phyloP scores from a whole-genome alignment of 495 filamentous ascomycete genomes.

The Penicillium verhagenii region DNA sequence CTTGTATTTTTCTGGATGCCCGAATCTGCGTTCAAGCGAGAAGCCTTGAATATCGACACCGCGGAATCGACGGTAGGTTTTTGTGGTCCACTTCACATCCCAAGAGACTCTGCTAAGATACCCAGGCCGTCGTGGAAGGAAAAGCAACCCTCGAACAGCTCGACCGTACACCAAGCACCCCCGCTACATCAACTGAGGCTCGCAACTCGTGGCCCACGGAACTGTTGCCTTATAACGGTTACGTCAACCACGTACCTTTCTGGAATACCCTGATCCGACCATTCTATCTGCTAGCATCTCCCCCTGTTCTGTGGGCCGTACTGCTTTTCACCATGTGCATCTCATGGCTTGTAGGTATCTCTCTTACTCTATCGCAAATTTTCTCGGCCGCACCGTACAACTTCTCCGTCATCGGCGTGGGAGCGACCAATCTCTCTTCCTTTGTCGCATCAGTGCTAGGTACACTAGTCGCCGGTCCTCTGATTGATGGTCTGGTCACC shows the following conservation, averaged over 20 bases:
- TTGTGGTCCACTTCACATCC: not conserved
- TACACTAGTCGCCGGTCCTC: slow-evolving; percentile 35
- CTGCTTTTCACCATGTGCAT: slow-evolving; percentile 45
- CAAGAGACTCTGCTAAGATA: not conserved
- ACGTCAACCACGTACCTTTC: slow-evolving; percentile 34
- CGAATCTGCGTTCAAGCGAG: slow-evolving; percentile 37
- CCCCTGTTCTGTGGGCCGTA: slow-evolving; percentile 41
- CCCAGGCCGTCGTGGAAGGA: slow-evolving; percentile 16
- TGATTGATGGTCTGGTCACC: slow-evolving; percentile 42
- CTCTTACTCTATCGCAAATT: slow-evolving; percentile 43
- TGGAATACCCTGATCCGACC: slow-evolving; percentile 42
- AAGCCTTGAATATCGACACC: slow-evolving; percentile 39
- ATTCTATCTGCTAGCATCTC: slow-evolving; percentile 42
- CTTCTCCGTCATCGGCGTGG: slow-evolving; percentile 43
- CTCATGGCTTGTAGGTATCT: slow-evolving; percentile 47
- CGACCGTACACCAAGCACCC: slow-evolving; percentile 16
- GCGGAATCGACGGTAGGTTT: slow-evolving; percentile 22
- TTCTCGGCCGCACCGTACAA: slow-evolving; percentile 48
- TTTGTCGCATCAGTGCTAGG: slow-evolving; percentile 42
- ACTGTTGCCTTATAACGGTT: slow-evolving; percentile 39
- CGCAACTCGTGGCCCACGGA: slow-evolving; percentile 24
- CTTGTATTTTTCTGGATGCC: slow-evolving; percentile 47
- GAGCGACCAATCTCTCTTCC: slow-evolving; percentile 40
- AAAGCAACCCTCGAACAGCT: slow-evolving; percentile 28
- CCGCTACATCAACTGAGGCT: not conserved